These are phyloP conservation scores for Allodekkera sacchari DNA, from an alignment of 805 yeast species.

Conservation along the genomic window DNA sequence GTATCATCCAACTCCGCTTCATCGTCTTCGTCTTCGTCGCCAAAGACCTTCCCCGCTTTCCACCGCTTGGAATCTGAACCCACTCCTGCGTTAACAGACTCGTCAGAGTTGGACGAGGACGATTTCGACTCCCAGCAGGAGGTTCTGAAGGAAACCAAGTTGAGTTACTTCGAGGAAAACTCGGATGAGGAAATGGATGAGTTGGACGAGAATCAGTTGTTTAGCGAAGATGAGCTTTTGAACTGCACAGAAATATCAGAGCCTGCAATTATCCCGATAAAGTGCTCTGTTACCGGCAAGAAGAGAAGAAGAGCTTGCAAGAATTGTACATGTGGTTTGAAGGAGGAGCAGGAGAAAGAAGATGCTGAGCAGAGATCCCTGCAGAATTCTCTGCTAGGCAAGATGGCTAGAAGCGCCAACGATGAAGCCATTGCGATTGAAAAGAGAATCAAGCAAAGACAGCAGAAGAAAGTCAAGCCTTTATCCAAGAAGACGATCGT, in stretches of 20 bases:
- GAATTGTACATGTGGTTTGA: slow-evolving; percentile 96
- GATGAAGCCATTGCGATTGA: slow-evolving; percentile 48
- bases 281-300: slow-evolving; percentile 40
- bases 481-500: slow-evolving; percentile 21
- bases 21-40: slow-evolving; percentile 3
- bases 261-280: slow-evolving; percentile 46
- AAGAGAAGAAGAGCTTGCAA: slow-evolving; percentile 91
- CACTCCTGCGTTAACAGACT: slow-evolving; percentile 35
- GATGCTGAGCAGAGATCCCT: slow-evolving; percentile 32
- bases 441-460: slow-evolving; percentile 31
- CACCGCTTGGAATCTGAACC: slow-evolving; percentile 18
- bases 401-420: slow-evolving; percentile 43
- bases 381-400: slow-evolving; percentile 37
- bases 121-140: slow-evolving; percentile 29
- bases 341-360: slow-evolving; percentile 74
- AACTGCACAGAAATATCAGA: slow-evolving; percentile 19
- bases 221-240: slow-evolving; percentile 46
- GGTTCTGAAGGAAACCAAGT: slow-evolving; percentile 35
- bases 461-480: slow-evolving; percentile 8
- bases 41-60: slow-evolving; percentile 21
- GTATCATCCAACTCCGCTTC: not conserved
- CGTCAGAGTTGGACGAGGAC: slow-evolving; percentile 32
- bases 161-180: slow-evolving; percentile 44
- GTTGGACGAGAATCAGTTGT: slow-evolving; percentile 17
- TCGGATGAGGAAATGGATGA: slow-evolving; percentile 13